phyloP scores from a whole-genome alignment of 352 stramenopile genomes.

The Discostella stelligera region DNA sequence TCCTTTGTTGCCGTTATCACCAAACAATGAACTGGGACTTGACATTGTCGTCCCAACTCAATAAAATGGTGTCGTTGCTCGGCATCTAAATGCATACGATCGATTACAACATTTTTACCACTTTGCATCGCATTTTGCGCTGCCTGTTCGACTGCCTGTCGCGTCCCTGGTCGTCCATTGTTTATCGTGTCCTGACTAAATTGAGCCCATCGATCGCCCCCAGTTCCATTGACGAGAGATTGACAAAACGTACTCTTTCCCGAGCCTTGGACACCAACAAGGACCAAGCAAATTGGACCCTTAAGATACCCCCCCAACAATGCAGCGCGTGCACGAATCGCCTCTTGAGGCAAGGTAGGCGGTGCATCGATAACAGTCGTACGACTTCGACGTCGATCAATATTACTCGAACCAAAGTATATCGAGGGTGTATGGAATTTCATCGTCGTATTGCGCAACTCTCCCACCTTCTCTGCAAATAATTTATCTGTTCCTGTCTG shows the following conservation, averaged over 20 bases:
- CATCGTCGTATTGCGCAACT: constrained; percentile 33
- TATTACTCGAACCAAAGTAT: constrained; percentile 74
- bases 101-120: constrained; percentile 63
- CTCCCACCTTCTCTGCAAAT: constrained; percentile 66
- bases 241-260: constrained; percentile 74
- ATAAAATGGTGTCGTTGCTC: constrained; percentile 65
- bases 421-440: constrained; percentile 64
- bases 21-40: constrained; percentile 61
- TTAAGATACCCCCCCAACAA: constrained; percentile 63
- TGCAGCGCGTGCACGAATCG: constrained; percentile 38
- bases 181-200: constrained; percentile 79
- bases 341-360: constrained; percentile 20
- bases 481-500: constrained; percentile 63
- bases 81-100: constrained; percentile 77
- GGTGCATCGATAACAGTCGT: not conserved
- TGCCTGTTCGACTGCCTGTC: constrained; percentile 62
- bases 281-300: constrained; percentile 59
- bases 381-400: constrained; percentile 23
- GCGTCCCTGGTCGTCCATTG: constrained; percentile 67
- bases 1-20: constrained; percentile 56
- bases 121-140: constrained; percentile 38
- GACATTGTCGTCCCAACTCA: constrained; percentile 40
- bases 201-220: constrained; percentile 51
- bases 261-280: constrained; percentile 69
- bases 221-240: constrained; percentile 32